Evolutionary conservation across 306 rosid species (phyloP), one percentile per base, ranked within the genome.

Genomic region (Cicer pinnatifidum): DNA sequence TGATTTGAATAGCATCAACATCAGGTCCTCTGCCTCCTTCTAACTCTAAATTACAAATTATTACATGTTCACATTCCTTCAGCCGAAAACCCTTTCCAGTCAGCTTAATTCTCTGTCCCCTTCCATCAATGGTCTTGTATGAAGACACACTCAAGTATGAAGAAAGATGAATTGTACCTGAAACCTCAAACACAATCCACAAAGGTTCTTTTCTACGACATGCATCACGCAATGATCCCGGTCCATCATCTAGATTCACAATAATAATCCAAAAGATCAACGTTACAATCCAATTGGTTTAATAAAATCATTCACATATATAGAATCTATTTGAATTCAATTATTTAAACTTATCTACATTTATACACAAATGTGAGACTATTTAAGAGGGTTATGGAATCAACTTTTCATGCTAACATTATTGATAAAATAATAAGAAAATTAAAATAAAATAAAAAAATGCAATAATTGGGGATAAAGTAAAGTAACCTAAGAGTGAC

Each of bases 11-110:
- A 61, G 78, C 99, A 81, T 95, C 99, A 28, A 81, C 93, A 87
- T 95, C 99, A 35, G 85, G 84, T 2, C 99, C 99, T 84, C 91
- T 87, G 12, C 99, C 99, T 41, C 97, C 99, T 88, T 90, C 97
- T 8, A 95, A 84, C 90, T 86, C 97, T 63, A 95, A 74, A 81
- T 95, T 91, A 87, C 99, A 95, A n/a, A 95, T 64, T 44, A 95
- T 95, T 2, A 91, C 97, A 78, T 91, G 99, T 54, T 95, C 96
- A 65, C 97, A 90, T 80, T 90, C 97, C 88, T 95, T 95, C 62
- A 91, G 69, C 78, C 96, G 82, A 86, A 93, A 80, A 6, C 97
- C 94, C 38, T 93, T 89, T 70, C 98, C 96, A 0, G 90, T 83
- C 33, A 93, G 79, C 62, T 91, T 93, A 52, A 93, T 86, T 86